Conservation (phyloP, 345 rosid genomes). For the Chamaenerion angustifolium region DNA sequence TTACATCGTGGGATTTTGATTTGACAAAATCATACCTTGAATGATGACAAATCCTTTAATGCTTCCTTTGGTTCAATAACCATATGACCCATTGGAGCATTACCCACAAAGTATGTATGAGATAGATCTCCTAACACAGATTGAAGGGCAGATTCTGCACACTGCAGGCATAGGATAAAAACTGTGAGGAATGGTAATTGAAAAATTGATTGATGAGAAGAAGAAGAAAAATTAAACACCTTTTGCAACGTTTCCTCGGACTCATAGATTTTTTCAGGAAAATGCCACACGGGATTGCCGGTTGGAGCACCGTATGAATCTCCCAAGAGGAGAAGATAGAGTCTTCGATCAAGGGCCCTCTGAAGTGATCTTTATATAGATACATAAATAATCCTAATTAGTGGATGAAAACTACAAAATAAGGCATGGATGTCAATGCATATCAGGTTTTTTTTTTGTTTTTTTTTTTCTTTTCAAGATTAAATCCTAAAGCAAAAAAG, state of each 20-base stretch:
- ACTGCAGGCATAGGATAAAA: slow-evolving; percentile 29
- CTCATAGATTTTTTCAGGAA: slow-evolving; percentile 76
- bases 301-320: slow-evolving; percentile 37
- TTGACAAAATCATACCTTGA: slow-evolving; percentile 36
- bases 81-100: slow-evolving; percentile 94
- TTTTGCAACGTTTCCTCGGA: slow-evolving; percentile 84
- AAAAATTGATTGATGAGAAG: neutral
- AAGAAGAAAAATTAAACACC: slow-evolving; percentile 37
- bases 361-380: slow-evolving; percentile 35
- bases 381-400: neutral
- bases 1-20: neutral
- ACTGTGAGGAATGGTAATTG: neutral
- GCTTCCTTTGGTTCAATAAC: slow-evolving; percentile 32
- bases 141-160: slow-evolving; percentile 78
- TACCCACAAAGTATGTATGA: slow-evolving; percentile 86
- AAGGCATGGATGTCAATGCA: neutral
- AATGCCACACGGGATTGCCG: slow-evolving; percentile 75
- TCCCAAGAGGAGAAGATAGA: slow-evolving; percentile 75
- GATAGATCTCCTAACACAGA: slow-evolving; percentile 71
- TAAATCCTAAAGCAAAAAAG: too few species aligned
- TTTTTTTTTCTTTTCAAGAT: too few species aligned
- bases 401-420: neutral
- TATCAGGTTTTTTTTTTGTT: too few species aligned
- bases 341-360: slow-evolving; percentile 78
- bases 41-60: slow-evolving; percentile 26